A percentile compares a stretch with the other conserved stretches of the same genome.
Evolutionary conservation across 1,139 yeast genomes (phyloP).

Genomic region (Zygosaccharomyces pseudobailii): DNA sequence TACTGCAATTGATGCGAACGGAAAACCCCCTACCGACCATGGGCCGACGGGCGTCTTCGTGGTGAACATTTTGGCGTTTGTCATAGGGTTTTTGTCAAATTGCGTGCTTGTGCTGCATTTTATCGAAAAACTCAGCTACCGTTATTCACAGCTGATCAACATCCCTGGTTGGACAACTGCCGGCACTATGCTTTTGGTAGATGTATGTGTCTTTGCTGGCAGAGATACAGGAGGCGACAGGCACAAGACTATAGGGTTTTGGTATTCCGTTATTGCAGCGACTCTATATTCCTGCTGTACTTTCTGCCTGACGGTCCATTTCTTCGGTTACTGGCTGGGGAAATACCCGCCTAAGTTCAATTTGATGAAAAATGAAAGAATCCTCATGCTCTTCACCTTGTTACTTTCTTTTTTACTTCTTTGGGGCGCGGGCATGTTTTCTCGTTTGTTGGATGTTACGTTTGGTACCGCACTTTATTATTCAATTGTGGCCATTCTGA

Average conservation of each 20-base stretch:
- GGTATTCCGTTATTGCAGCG: slow-evolving; percentile 68
- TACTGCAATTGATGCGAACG: slow-evolving; percentile 15
- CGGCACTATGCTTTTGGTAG: slow-evolving; percentile 45
- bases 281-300: slow-evolving; percentile 56
- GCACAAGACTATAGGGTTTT: slow-evolving; percentile 57
- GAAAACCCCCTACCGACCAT: slow-evolving; percentile 18
- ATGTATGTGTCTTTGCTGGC: slow-evolving; percentile 38
- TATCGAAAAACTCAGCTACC: slow-evolving; percentile 51
- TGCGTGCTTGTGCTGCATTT: slow-evolving; percentile 62
- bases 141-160: slow-evolving; percentile 54
- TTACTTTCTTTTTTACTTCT: slow-evolving; percentile 64
- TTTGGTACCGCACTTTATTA: slow-evolving; percentile 67
- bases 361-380: slow-evolving; percentile 60
- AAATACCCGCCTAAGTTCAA: slow-evolving; percentile 70
- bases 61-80: slow-evolving; percentile 58
- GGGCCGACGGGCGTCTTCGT: slow-evolving; percentile 45
- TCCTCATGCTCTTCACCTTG: slow-evolving; percentile 65
- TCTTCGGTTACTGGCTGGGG: slow-evolving; percentile 50
- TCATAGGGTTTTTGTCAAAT: slow-evolving; percentile 63
- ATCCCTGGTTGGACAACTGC: slow-evolving; percentile 63
- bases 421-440: slow-evolving; percentile 60
- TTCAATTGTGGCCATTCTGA: slow-evolving; percentile 65
- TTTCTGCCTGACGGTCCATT: slow-evolving; percentile 49
- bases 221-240: slow-evolving; percentile 21
- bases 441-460: slow-evolving; percentile 39